phyloP scores from a whole-genome alignment of 345 rosid genomes.

The Eucalyptus polybractea region DNA sequence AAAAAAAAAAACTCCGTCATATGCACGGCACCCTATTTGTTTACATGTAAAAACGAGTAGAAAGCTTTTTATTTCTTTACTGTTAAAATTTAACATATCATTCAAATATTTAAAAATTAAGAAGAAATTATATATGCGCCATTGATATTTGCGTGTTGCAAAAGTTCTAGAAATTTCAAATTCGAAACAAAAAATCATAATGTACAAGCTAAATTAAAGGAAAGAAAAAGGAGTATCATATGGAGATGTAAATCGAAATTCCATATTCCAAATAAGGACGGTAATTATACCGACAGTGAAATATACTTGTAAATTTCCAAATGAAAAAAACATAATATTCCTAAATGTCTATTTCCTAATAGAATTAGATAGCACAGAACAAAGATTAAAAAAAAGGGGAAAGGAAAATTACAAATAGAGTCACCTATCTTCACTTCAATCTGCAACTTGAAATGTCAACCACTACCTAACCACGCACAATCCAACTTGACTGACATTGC shows the following conservation, averaged over 20 bases:
- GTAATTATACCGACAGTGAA: neutral
- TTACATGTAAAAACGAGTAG: neutral
- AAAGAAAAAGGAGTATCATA: neutral
- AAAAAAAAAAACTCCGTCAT: neutral
- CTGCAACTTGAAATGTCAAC: neutral
- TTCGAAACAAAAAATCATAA: neutral
- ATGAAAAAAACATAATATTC: neutral
- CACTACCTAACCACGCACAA: neutral
- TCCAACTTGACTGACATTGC: neutral
- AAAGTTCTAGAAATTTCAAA: neutral
- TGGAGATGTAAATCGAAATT: neutral
- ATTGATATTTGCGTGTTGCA: neutral
- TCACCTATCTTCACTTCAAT: neutral
- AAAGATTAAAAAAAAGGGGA: neutral
- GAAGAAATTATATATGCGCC: neutral
- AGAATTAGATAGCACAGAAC: neutral
- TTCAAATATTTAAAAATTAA: neutral
- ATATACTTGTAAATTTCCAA: neutral
- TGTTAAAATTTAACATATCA: neutral
- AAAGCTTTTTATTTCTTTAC: neutral
- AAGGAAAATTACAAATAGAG: neutral
- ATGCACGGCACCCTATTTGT: neutral
- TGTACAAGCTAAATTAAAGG: neutral
- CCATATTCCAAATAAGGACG: neutral
- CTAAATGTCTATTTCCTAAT: neutral